phyloP scores from a whole-genome alignment of 2,329 filamentous ascomycete species.

The Cercospora sp. region DNA sequence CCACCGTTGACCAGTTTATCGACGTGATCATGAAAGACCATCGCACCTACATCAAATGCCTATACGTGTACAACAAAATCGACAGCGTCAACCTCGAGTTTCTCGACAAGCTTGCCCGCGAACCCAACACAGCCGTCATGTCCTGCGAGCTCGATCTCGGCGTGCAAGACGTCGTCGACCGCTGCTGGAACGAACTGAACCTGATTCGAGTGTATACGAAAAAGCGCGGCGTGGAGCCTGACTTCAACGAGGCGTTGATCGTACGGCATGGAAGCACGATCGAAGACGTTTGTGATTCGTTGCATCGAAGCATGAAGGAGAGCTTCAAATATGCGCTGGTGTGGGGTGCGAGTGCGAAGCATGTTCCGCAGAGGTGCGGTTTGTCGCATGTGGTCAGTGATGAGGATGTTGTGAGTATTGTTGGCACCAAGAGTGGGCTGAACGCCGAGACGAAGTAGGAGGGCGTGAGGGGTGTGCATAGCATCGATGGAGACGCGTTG shows the following conservation, averaged over 20 bases:
- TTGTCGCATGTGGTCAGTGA: constrained; percentile 74
- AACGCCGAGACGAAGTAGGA: constrained; percentile 13
- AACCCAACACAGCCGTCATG: constrained; percentile 95
- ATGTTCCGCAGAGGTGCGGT: constrained; percentile 91
- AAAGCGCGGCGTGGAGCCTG: constrained; percentile 84
- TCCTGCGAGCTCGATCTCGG: constrained; percentile 93
- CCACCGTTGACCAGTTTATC: constrained; percentile 96
- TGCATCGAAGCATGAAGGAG: constrained; percentile 92
- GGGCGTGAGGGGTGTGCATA: not conserved
- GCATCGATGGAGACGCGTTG: not conserved
- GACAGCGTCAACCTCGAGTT: constrained; percentile 92
- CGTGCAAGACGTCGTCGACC: constrained; percentile 87
- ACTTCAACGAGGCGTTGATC: constrained; percentile 89
- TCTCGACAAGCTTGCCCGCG: constrained; percentile 85
- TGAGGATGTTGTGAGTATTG: constrained; percentile 68
- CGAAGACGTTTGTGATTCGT: constrained; percentile 94
- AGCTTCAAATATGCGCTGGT: constrained; percentile 98
- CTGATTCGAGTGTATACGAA: constrained; percentile 96
- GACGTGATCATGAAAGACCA: constrained; percentile 99
- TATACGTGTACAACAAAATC: constrained; percentile 99
- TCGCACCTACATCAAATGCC: constrained; percentile 88
- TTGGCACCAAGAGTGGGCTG: constrained; percentile 46
- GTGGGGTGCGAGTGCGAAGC: constrained; percentile 93
- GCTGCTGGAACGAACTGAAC: constrained; percentile 89
- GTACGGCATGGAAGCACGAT: constrained; percentile 84